Evolutionary conservation across 2,329 filamentous ascomycete genomes (phyloP).

Genomic region (Fusarium circinatum): DNA sequence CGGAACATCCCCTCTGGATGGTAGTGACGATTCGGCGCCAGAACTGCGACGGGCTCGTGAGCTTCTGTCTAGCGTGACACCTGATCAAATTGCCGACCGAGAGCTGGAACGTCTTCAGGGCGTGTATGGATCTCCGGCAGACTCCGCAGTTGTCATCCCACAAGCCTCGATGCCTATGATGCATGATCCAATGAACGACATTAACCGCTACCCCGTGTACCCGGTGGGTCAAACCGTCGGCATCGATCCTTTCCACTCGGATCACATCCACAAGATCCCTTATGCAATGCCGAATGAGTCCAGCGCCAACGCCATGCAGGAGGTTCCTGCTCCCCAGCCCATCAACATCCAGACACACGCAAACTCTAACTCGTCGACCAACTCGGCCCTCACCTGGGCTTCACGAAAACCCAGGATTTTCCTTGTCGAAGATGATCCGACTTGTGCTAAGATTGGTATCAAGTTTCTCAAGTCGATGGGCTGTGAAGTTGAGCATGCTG

Average conservation of each 20-base stretch:
- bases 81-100: constrained; percentile 63
- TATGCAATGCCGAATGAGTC: constrained; percentile 76
- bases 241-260: constrained; percentile 93
- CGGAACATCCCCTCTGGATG: constrained; percentile 53
- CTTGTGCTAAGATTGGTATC: constrained; percentile 73
- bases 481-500: constrained; percentile 74
- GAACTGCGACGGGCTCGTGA: constrained; percentile 68
- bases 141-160: constrained; percentile 59
- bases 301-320: constrained; percentile 47
- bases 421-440: constrained; percentile 85
- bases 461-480: constrained; percentile 74
- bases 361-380: constrained; percentile 44
- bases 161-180: constrained; percentile 58
- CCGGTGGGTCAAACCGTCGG: constrained; percentile 90
- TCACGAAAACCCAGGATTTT: constrained; percentile 79
- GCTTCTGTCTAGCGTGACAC: constrained; percentile 62
- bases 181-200: constrained; percentile 65
- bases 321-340: constrained; percentile 54
- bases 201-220: constrained; percentile 77
- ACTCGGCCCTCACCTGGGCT: constrained; percentile 63
- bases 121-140: constrained; percentile 64
- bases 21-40: constrained; percentile 59
- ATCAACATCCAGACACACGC: constrained; percentile 41
- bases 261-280: constrained; percentile 94
- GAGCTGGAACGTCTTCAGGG: constrained; percentile 67